Evolutionary conservation across 2,329 filamentous ascomycete genomes (phyloP).

Genomic region (Hymenoscyphus salicellus): DNA sequence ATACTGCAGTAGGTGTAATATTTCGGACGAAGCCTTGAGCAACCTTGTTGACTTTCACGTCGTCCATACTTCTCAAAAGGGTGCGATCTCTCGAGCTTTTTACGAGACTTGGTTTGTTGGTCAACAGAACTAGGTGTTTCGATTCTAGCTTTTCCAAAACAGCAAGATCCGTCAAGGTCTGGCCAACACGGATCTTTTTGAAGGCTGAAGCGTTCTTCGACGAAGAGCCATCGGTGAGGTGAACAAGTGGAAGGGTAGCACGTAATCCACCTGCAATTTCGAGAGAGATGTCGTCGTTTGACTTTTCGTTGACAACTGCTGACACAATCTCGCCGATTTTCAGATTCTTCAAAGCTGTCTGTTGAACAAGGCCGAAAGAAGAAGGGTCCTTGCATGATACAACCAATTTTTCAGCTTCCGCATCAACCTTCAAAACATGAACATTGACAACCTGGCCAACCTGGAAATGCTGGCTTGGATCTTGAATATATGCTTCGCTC

Average conservation of each 20-base stretch:
- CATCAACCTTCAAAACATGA: conserved; percentile 77
- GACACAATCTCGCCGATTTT: conserved; percentile 71
- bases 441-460: conserved; percentile 88
- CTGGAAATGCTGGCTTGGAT: conserved; percentile 85
- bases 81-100: conserved; percentile 69
- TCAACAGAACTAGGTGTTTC: conserved; percentile 71
- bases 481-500: conserved; percentile 93
- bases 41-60: conserved; percentile 65
- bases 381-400: conserved; percentile 92
- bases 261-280: conserved; percentile 75
- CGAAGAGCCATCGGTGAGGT: conserved; percentile 79
- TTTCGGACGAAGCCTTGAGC: conserved; percentile 82
- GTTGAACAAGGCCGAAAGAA: conserved; percentile 70
- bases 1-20: conserved; percentile 75
- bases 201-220: conserved; percentile 74
- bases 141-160: conserved; percentile 82
- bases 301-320: conserved; percentile 78
- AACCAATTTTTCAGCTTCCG: conserved; percentile 67
- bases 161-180: conserved; percentile 76
- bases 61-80: conserved; percentile 68
- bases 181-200: conserved; percentile 80
- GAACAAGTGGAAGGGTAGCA: conserved; percentile 71
- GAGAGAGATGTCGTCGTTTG: conserved; percentile 70
- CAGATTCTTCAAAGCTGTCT: conserved; percentile 71
- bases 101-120: conserved; percentile 79